Evolutionary conservation across 2,329 filamentous ascomycete genomes (phyloP), one percentile per base, ranked within the genome.

Genomic region (Dendrostoma leiphaemia): DNA sequence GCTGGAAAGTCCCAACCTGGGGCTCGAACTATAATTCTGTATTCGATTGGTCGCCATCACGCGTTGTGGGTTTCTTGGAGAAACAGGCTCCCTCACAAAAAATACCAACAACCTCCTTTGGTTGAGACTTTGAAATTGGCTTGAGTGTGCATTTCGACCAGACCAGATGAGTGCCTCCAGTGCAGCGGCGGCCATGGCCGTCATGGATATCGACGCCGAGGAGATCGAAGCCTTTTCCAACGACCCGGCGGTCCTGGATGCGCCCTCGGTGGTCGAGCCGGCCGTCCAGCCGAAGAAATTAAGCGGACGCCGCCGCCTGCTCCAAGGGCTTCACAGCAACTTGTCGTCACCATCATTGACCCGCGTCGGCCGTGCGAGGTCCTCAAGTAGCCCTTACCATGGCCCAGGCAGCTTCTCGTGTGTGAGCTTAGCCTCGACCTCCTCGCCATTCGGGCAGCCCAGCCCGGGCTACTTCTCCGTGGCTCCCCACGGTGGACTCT

Each of bases 281-380:
- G 69, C 69, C 32, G 60, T 56, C 35, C 71, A 70, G 3, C 76
- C 74, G 24, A 90, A 87, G 70, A 75, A 82, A 53, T 91, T 86
- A 67, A 81, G 84, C 3, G 53, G 49, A 50, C 83, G 88, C 44
- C 83, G 86, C 63, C 83, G 86, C 56, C 71, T 96, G 31, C 75
- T 95, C 17, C 84, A 85, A 59, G 84, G 86, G 29, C 79, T 96
- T 46, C 87, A 93, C 59, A 86, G 90, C 54, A 93, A 95, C 65
- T 86, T 89, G 10, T 96, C 91, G 0, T 90, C 87, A 6, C 86
- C 89, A 1, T 89, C 88, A 15, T 73, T 96, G 48, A 77, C 81
- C 37, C 81, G 82, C 54, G 70, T 85, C 51, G 80, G 84, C 53
- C 82, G 88, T 56, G 75, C 83, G 24, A 80, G 85, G 53, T 86